Conservation (phyloP, 768 basidiomycete species). For the Leccinellum luteum region DNA sequence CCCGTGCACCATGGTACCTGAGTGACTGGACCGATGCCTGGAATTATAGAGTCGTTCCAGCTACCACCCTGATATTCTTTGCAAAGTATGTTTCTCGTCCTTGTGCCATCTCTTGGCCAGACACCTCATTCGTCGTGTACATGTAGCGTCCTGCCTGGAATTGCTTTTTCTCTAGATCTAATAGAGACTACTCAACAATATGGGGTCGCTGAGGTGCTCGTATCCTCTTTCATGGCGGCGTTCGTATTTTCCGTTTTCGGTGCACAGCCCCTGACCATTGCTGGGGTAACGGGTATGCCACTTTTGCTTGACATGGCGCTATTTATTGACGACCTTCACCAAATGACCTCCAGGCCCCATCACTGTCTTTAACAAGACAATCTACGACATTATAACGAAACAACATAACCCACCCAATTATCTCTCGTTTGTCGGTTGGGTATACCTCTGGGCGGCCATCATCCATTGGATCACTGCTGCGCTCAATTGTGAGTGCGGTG, state of each 20-base stretch:
- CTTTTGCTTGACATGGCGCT: neutral
- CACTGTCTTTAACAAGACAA: slow-evolving; percentile 90
- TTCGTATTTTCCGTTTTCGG: slow-evolving; percentile 85
- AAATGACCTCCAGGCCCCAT: slow-evolving; percentile 61
- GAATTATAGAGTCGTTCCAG: slow-evolving; percentile 88
- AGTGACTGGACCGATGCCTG: slow-evolving; percentile 91
- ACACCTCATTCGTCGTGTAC: neutral
- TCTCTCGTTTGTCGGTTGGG: slow-evolving; percentile 88
- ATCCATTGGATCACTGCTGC: slow-evolving; percentile 80
- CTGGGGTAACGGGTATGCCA: slow-evolving; percentile 76
- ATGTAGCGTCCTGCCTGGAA: slow-evolving; percentile 76
- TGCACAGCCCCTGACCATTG: slow-evolving; percentile 88
- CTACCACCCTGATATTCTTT: slow-evolving; percentile 83
- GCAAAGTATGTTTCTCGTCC: slow-evolving; percentile 57
- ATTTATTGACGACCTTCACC: neutral
- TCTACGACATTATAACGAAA: slow-evolving; percentile 68
- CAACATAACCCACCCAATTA: slow-evolving; percentile 65
- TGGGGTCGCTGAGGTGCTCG: slow-evolving; percentile 82
- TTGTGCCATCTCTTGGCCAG: neutral
- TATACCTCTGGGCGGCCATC: slow-evolving; percentile 88
- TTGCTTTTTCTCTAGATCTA: slow-evolving; percentile 88
- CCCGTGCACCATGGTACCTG: slow-evolving; percentile 74
- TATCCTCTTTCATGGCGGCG: slow-evolving; percentile 86
- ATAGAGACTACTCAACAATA: slow-evolving; percentile 90
- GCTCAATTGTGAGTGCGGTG: slow-evolving; percentile 60